Conservation (phyloP, 2,329 filamentous ascomycete species). For the Fusarium virguliforme region DNA sequence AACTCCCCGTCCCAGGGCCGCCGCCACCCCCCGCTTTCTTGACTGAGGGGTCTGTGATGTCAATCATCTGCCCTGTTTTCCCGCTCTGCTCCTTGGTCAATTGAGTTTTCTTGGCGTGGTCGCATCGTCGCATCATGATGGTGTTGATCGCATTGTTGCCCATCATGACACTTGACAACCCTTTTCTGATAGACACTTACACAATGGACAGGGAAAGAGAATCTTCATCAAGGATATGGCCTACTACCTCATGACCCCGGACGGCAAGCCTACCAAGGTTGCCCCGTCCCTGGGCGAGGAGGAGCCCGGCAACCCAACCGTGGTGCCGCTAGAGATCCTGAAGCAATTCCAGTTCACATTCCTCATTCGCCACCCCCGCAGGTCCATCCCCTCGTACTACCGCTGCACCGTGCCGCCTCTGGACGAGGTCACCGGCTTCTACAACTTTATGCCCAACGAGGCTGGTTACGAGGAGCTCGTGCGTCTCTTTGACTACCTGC, state of each 20-base stretch:
- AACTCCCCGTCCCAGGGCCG: conserved; percentile 30
- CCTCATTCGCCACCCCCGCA: conserved; percentile 94
- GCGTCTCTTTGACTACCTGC: conserved; percentile 88
- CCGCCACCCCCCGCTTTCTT: conserved; percentile 30
- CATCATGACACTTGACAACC: conserved; percentile 11
- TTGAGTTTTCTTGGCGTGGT: conserved; percentile 21
- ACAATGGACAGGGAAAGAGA: conserved; percentile 79
- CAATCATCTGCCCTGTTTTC: conserved; percentile 19
- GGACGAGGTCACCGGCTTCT: conserved; percentile 85
- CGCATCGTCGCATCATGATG: conserved; percentile 15
- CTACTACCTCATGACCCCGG: conserved; percentile 88
- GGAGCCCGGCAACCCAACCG: conserved; percentile 85
- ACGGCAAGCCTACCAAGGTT: conserved; percentile 76
- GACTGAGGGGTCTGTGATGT: conserved; percentile 28
- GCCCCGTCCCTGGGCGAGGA: conserved; percentile 82
- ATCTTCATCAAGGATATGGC: conserved; percentile 99
- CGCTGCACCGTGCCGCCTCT: conserved; percentile 94
- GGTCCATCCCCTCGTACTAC: conserved; percentile 93
- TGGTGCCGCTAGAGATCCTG: conserved; percentile 82
- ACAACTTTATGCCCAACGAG: conserved; percentile 88
- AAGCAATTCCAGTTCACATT: conserved; percentile 94
- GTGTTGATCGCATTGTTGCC: background rate
- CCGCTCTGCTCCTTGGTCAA: background rate
- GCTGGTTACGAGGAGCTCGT: conserved; percentile 93
- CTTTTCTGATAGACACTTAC: conserved; percentile 43